phyloP scores from a whole-genome alignment of 352 stramenopile species.

The Pythium utonaiense region DNA sequence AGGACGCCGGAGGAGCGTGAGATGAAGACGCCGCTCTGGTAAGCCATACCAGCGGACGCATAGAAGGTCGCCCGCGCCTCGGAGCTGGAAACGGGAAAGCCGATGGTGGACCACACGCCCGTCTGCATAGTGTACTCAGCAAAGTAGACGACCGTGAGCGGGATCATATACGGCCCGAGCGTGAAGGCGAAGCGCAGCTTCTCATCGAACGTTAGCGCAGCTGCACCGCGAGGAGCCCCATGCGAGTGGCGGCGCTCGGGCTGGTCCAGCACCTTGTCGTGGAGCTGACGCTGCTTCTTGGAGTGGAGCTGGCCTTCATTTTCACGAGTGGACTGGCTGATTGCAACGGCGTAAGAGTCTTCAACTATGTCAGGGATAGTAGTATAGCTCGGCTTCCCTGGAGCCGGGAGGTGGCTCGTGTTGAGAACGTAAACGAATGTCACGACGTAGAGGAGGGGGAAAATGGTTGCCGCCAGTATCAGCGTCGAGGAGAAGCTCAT shows the following conservation, averaged over 20 bases:
- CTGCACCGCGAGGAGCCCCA: not conserved
- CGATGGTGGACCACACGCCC: slow-evolving; percentile 92
- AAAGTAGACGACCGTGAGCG: slow-evolving; percentile 90
- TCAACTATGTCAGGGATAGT: slow-evolving; percentile 15
- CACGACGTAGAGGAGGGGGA: slow-evolving; percentile 59
- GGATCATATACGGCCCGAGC: slow-evolving; percentile 90
- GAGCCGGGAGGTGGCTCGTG: slow-evolving; percentile 37
- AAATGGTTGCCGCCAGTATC: slow-evolving; percentile 45
- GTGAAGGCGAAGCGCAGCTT: slow-evolving; percentile 72
- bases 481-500: slow-evolving; percentile 68
- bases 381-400: slow-evolving; percentile 30
- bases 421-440: slow-evolving; percentile 69
- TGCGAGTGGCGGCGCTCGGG: not conserved
- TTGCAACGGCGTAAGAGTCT: not conserved
- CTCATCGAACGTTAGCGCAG: slow-evolving; percentile 47
- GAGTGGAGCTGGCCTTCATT: not conserved
- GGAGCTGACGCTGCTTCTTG: not conserved
- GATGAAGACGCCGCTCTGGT: slow-evolving; percentile 93
- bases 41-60: slow-evolving; percentile 84
- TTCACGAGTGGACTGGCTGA: slow-evolving; percentile 23
- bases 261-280: not conserved
- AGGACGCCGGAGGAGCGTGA: slow-evolving; percentile 87
- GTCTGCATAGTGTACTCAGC: slow-evolving; percentile 93
- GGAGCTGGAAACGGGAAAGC: slow-evolving; percentile 84
- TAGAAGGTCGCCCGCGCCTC: slow-evolving; percentile 86